These are phyloP conservation scores for Pseudozyma flocculosa DNA, from an alignment of 1,284 basidiomycete genomes.

Conservation along the genomic window DNA sequence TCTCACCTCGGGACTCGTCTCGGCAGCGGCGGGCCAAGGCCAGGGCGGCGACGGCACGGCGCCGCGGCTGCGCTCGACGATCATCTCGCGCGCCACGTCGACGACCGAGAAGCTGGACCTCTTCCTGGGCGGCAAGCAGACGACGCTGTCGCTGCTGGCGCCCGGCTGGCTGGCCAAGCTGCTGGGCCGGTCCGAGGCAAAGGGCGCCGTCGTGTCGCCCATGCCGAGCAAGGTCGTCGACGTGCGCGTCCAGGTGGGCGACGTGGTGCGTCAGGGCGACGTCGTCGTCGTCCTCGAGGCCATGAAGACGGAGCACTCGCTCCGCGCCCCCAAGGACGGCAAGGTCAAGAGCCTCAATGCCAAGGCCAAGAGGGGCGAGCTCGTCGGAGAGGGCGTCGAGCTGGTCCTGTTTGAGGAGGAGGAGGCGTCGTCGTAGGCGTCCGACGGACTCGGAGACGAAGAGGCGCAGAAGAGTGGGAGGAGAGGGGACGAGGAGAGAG, in stretches of 20 bases:
- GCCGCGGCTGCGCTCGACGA: not conserved
- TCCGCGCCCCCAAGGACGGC: conserved; percentile 71
- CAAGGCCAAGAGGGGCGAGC: conserved; percentile 70
- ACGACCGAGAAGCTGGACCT: conserved; percentile 70
- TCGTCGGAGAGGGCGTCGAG: conserved; percentile 82
- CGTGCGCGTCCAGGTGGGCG: conserved; percentile 73
- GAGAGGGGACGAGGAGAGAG: too few species aligned
- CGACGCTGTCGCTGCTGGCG: not conserved
- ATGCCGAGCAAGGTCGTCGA: conserved; percentile 65
- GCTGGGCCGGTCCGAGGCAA: not conserved
- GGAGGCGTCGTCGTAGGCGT: not conserved
- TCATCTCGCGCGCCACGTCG: conserved; percentile 61
- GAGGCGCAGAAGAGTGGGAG: too few species aligned
- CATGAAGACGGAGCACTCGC: conserved; percentile 77
- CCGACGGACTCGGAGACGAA: too few species aligned
- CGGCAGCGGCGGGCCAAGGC: too few species aligned
- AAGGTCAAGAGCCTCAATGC: conserved; percentile 66
- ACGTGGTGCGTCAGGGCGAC: conserved; percentile 76
- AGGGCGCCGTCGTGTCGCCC: conserved; percentile 4
- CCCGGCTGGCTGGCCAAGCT: not conserved
- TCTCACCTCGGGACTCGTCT: too few species aligned
- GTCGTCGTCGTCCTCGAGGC: conserved; percentile 82
- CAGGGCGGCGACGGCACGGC: too few species aligned
- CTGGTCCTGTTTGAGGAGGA: conserved; percentile 64
- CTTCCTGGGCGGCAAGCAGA: conserved; percentile 59